Base-by-base conservation (phyloP, 2,329 filamentous ascomycete species). In the Herpotrichia juniperi region DNA sequence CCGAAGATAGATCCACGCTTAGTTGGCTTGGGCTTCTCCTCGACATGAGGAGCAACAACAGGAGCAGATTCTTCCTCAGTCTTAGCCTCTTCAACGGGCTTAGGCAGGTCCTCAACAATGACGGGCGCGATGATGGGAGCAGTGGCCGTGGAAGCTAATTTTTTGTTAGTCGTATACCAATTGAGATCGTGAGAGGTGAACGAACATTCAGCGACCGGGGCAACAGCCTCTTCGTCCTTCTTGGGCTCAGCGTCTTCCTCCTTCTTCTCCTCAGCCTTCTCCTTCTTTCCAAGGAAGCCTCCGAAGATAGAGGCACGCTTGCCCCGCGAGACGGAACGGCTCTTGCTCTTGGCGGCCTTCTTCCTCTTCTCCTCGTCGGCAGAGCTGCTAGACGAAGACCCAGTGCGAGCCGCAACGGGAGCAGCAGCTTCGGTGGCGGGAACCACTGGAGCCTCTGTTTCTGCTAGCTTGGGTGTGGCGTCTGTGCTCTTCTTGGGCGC, bases 1-100 rank as follows among this genome's bases (percentile, higher is more conserved):
- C 85, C 86, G 77, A 96, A 96, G 68, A 93, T 87, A 61, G 90
- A 94, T 76, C 87, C 86, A 75, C 91, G 90, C 89, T 96, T 96
- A 76, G 85, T 82, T 42, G 75, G 74, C 86, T 91, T 92, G 63
- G 81, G 73, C 64, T 74, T 74, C 56, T 70, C 64, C 54, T 65
- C 64, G 42, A 73, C 67, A 37, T 75, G 75, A 72, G 83, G 59
- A 45, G 71, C 71, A 54, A 46, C 46, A 28, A 69, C 66, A 46
- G 67, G 65, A 43, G 56, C 50, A 65, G 11, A 56, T 26, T 66
- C 67, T 43, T 79, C 76, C 56, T 77, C 69, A 31, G 80, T 74
- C 79, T 83, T 84, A 66, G 76, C 28, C 53, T 66, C 66, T 51
- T 72, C 69, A 31, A 54, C 57, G 24, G 62, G 51, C 54, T 65